A percentile compares a stretch with the other conserved stretches of the same genome.
phyloP scores from a whole-genome alignment of 192 early-diverging fungal genomes.

The Coemansia sp. region DNA sequence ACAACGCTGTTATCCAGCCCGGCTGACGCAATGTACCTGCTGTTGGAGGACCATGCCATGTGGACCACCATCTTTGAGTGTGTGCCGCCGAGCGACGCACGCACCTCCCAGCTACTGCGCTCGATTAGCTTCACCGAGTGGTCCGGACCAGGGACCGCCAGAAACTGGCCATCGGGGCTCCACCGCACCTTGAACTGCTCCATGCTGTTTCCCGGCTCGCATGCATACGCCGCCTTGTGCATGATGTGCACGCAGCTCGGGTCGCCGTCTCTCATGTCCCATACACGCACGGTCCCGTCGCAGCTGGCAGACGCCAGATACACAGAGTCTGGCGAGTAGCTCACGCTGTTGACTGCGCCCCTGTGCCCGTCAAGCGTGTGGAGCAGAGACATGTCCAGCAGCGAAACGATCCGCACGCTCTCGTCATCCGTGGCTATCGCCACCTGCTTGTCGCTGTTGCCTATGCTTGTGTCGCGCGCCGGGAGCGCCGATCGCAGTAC shows the following conservation, averaged over 20 bases:
- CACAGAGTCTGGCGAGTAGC: slow-evolving; percentile 34
- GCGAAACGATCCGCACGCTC: slow-evolving; percentile 35
- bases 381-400: slow-evolving; percentile 38
- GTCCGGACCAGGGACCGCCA: slow-evolving; percentile 61
- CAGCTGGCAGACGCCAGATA: slow-evolving; percentile 56
- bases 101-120: slow-evolving; percentile 40
- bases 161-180: slow-evolving; percentile 60
- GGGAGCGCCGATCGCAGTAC: slow-evolving; percentile 44
- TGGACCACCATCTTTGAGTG: slow-evolving; percentile 51
- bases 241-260: slow-evolving; percentile 53
- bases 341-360: slow-evolving; percentile 34
- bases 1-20: slow-evolving; percentile 52
- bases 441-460: slow-evolving; percentile 41
- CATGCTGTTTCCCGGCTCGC: slow-evolving; percentile 45
- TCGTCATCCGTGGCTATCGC: slow-evolving; percentile 52
- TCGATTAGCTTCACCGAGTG: slow-evolving; percentile 39
- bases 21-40: slow-evolving; percentile 61
- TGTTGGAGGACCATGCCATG: slow-evolving; percentile 66
- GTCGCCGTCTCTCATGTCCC: slow-evolving; percentile 58
- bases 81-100: slow-evolving; percentile 27
- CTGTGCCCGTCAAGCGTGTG: slow-evolving; percentile 42
- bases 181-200: slow-evolving; percentile 57
- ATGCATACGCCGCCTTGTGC: slow-evolving; percentile 31
- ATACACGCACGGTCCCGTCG: slow-evolving; percentile 66
- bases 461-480: slow-evolving; percentile 50